Percentiles rank a stretch among this genome's conserved stretches.
Conservation (phyloP, 2,329 filamentous ascomycete genomes). For the Aspergillus uvarum region DNA sequence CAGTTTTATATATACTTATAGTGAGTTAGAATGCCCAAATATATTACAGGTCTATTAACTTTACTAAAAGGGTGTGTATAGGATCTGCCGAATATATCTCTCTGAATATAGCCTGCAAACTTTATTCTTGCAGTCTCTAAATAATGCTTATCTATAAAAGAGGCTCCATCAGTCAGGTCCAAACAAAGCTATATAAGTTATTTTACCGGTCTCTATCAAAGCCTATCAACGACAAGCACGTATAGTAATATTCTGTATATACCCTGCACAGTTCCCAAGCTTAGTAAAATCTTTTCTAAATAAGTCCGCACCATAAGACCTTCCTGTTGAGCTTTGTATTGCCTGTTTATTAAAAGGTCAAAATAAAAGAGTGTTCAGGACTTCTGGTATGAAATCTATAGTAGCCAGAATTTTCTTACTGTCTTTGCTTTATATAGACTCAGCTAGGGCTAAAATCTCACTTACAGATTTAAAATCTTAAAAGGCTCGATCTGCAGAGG, state of each 20-base stretch:
- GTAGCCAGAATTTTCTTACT: conserved; percentile 11
- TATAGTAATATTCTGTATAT: conserved; percentile 15
- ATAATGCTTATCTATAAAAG: conserved; percentile 10
- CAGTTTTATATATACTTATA: conserved; percentile 21
- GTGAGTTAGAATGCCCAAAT: conserved; percentile 15
- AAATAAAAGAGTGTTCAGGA: conserved; percentile 16
- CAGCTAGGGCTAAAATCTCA: conserved; percentile 13
- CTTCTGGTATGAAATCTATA: conserved; percentile 12
- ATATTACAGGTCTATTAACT: conserved; percentile 17
- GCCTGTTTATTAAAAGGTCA: conserved; percentile 9
- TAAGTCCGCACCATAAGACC: conserved; percentile 10
- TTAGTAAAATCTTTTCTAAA: conserved; percentile 16
- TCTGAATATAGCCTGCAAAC: conserved; percentile 5
- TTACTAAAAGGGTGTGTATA: conserved; percentile 15
- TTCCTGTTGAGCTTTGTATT: conserved; percentile 9
- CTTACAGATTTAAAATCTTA: conserved; percentile 12
- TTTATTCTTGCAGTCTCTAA: conserved; percentile 9
- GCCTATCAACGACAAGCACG: conserved; percentile 15
- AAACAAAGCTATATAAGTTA: background rate
- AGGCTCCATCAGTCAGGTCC: background rate
- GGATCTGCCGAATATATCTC: conserved; percentile 6
- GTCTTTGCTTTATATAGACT: conserved; percentile 3
- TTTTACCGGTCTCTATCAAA: conserved; percentile 15
- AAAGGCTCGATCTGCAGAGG: conserved; percentile 15
- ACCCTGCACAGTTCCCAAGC: conserved; percentile 14